Conservation (phyloP, 495 filamentous ascomycete genomes). For the Trichoderma reesei region DNA sequence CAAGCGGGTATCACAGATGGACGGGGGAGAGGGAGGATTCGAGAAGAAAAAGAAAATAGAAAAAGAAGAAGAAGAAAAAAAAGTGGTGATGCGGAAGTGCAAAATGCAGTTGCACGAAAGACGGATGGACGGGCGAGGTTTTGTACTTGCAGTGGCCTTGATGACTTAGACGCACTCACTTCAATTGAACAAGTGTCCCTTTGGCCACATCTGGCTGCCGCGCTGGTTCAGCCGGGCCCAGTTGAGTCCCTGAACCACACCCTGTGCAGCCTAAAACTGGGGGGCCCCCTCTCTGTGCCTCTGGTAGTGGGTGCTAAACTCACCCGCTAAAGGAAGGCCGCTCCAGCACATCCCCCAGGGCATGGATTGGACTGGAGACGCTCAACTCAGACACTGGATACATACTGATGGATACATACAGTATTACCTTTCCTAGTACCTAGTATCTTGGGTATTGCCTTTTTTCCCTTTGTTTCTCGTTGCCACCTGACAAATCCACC, state of each 20-base stretch:
- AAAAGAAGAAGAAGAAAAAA: background rate
- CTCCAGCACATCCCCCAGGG: background rate
- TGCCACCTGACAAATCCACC: constrained; percentile 1
- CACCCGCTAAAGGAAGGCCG: background rate
- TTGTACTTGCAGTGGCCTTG: background rate
- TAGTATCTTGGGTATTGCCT: background rate
- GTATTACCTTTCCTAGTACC: too few relatives aligned
- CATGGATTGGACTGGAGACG: too few relatives aligned
- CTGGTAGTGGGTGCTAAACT: background rate
- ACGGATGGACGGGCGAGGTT: background rate
- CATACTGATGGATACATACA: too few relatives aligned
- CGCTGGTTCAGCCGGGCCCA: background rate
- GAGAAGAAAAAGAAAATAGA: background rate
- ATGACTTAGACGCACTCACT: constrained; percentile 6
- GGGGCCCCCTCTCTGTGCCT: background rate
- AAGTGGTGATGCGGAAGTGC: background rate
- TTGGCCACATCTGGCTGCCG: constrained; percentile 5
- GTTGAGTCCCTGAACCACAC: background rate
- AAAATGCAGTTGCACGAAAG: background rate
- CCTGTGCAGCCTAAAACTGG: background rate
- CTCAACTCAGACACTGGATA: background rate
- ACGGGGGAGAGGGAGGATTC: too few relatives aligned
- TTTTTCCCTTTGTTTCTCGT: background rate
- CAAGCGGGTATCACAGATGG: background rate
- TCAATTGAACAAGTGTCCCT: constrained; percentile 9